Base-by-base conservation (phyloP, 768 basidiomycete genomes). In the Paxillus ammoniavirescens region DNA sequence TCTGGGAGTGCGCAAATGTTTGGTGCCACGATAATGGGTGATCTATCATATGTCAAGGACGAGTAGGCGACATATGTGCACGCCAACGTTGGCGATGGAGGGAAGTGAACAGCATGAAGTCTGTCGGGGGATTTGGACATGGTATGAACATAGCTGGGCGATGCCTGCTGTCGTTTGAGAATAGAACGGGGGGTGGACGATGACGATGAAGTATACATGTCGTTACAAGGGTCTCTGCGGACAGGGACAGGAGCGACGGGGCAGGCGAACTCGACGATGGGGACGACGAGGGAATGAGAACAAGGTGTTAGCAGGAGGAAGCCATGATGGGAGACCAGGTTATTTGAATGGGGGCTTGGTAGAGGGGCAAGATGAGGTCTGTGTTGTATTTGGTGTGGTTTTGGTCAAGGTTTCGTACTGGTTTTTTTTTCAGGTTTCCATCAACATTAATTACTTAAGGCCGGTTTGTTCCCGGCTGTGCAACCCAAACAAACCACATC, bases 1-100 rank as follows among this genome's bases (percentile, higher is more conserved):
- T 82, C 89, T 35, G 91, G 91, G 21, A 93, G 77, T 9, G 84
- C 83, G 64, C 89, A 91, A 35, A 76, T 68, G 64, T 91, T 89
- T 31, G 86, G 85, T 21, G 80, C 64, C 59, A 90, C 86, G 64
- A 83, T 74, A 65, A 93, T 88, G 54, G 90, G 89, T 4, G 87
- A 82, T 53, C 91, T 86, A 75, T 93, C 90, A 72, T 93, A 93
- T 8, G 73, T 65, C 35, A 73, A 62, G 33, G 77, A 57, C 4
- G 75, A 75, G 65, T 79, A 68, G 14, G 78, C 77, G 30, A 65
- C 62, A 64, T 76, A 74, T 51, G 71, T 73, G 50, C 70, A 68
- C 31, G 72, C 64, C 56, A 76, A 66, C 28, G 61, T 50, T 14
- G 70, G 62, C 30, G 67, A 57, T 9, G 79, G 72, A 5, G 82